These are phyloP conservation scores for Amanita subjunquillea DNA, from an alignment of 768 basidiomycete genomes.

Conservation along the genomic window DNA sequence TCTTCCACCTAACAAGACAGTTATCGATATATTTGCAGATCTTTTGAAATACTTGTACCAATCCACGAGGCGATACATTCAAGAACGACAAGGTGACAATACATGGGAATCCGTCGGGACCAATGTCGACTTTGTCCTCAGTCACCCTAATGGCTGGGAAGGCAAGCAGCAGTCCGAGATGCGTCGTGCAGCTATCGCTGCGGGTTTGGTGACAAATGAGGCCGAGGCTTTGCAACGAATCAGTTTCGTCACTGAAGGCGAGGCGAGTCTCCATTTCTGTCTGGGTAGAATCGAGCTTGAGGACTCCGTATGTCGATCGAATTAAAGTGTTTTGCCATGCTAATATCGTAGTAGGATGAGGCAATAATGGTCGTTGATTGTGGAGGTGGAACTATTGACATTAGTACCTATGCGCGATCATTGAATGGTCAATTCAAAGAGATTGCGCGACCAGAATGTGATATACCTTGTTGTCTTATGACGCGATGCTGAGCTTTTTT, in stretches of 20 bases:
- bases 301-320: constrained; percentile 10
- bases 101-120: constrained; percentile 11
- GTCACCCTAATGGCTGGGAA: constrained; percentile 49
- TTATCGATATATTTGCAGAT: constrained; percentile 27
- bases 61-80: constrained; percentile 25
- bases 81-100: constrained; percentile 19
- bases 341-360: background rate
- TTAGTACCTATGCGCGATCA: background rate
- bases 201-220: constrained; percentile 29
- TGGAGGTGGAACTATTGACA: background rate
- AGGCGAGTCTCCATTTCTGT: constrained; percentile 45
- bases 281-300: constrained; percentile 10
- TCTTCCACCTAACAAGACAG: constrained; percentile 25
- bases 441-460: background rate
- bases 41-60: constrained; percentile 30
- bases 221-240: constrained; percentile 24
- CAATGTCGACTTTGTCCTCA: constrained; percentile 29
- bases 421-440: background rate
- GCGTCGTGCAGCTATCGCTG: constrained; percentile 33
- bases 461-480: constrained; percentile 12
- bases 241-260: constrained; percentile 43
- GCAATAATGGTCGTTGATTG: background rate
- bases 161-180: constrained; percentile 39
- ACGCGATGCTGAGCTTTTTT: constrained; percentile 2
- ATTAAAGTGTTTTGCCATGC: background rate